These are phyloP conservation scores for Plasmodium berghei DNA, from an alignment of 169 alveolate species.

Conservation along the genomic window DNA sequence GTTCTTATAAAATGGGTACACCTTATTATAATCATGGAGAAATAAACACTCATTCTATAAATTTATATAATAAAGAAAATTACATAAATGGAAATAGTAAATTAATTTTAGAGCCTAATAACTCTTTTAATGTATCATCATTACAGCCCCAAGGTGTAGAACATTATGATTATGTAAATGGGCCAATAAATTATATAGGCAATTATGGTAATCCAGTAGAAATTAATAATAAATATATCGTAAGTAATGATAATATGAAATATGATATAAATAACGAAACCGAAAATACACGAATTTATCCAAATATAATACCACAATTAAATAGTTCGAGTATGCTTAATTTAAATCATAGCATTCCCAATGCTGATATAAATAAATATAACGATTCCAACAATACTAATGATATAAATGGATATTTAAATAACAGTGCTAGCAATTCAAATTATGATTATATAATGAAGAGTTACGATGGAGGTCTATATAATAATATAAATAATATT, in stretches of 20 bases:
- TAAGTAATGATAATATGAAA: constrained; percentile 8
- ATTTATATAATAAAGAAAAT: constrained; percentile 13
- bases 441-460: constrained; percentile 31
- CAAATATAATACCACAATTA: constrained; percentile 18
- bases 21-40: constrained; percentile 37
- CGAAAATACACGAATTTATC: background rate
- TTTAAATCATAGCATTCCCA: constrained; percentile 3
- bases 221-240: constrained; percentile 13
- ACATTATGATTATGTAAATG: constrained; percentile 52
- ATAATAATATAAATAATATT: background rate
- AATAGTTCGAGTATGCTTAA: constrained; percentile 21
- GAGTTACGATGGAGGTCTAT: constrained; percentile 13
- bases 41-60: constrained; percentile 28
- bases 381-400: constrained; percentile 24
- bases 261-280: constrained; percentile 17
- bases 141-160: constrained; percentile 8
- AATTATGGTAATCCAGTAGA: constrained; percentile 15
- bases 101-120: constrained; percentile 16
- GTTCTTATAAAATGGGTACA: background rate
- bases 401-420: constrained; percentile 24
- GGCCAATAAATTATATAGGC: constrained; percentile 21
- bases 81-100: constrained; percentile 27
- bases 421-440: background rate
- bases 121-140: constrained; percentile 27
- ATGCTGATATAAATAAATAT: constrained; percentile 8